Conservation (phyloP, 345 rosid species). For the Gynandropsis gynandra region DNA sequence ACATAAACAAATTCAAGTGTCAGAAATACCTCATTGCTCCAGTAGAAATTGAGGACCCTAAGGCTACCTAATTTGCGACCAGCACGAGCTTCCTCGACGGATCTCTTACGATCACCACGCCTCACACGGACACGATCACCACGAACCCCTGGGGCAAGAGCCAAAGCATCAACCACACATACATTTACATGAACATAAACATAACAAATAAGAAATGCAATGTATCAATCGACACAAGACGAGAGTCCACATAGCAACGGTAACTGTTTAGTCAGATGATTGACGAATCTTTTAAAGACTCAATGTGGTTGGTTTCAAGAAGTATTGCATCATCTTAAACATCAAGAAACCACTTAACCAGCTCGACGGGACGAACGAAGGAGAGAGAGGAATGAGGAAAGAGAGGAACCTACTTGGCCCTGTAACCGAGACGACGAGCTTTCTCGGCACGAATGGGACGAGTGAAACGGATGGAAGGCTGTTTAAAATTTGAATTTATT, state of each 20-base stretch:
- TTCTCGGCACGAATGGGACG: conserved; percentile 95
- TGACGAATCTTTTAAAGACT: conserved; percentile 8
- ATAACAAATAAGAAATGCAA: neutral
- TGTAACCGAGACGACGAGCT: conserved; percentile 93
- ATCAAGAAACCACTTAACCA: conserved; percentile 32
- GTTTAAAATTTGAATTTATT: too few species aligned
- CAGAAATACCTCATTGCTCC: conserved; percentile 72
- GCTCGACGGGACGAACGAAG: too few species aligned
- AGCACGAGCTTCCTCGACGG: conserved; percentile 82
- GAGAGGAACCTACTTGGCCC: conserved; percentile 81
- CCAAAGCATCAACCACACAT: neutral
- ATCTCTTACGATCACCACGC: conserved; percentile 82
- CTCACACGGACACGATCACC: conserved; percentile 74
- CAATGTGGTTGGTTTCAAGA: conserved; percentile 29
- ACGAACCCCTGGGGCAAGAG: conserved; percentile 45
- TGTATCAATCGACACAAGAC: conserved; percentile 30
- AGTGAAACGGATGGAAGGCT: conserved; percentile 85
- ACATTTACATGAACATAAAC: neutral
- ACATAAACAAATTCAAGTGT: neutral
- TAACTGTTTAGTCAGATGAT: conserved; percentile 24
- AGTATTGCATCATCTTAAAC: conserved; percentile 20
- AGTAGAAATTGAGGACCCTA: conserved; percentile 72
- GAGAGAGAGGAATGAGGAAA: too few species aligned
- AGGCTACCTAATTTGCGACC: conserved; percentile 70
- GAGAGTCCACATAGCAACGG: conserved; percentile 23